Base-by-base conservation (phyloP, 225 moss, liverwort and hornwort genomes). In the Neckera pumila region DNA sequence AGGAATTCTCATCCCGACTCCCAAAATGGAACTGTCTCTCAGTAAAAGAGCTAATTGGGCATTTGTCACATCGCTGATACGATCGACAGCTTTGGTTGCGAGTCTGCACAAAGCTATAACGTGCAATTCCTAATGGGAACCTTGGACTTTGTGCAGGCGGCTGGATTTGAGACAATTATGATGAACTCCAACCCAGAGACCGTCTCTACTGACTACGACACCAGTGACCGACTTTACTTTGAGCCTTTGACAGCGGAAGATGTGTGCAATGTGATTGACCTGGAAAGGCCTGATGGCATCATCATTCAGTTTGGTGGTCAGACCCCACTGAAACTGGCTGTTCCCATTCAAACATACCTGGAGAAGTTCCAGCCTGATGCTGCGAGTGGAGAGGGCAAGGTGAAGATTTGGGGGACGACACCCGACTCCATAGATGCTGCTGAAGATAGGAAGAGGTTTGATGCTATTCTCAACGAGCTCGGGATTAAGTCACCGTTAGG, bases 161-260 rank as follows among this genome's bases (percentile, higher is more conserved):
- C 95, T 84, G 98, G 98, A 85, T 99, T 87, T 90, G 98, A 99
- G 91, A 99, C 98, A 34, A 99, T 99, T 47, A 97, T 99, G 97
- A 96, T 99, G 98, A 98, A 98, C 66, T 98, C 98, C 58, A 98
- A 98, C 77, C 98, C 98, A 31, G 98, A 98, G 91, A 98, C 98
- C 36, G 98, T 98, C 61, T 98, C 98, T 30, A 98, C 98, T 26
- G 98, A 98, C 83, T 98, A 98, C 69, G 98, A 97, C 87, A 98
- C 98, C 4, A 97, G 97, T 84, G 97, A 96, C 89, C 95, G 98
- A 30, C 92, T 97, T 81, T 98, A 98, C 89, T 98, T 97, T 87
- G 98, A 98, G 87, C 98, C 97, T 42, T 90, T 97, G 58, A 98
- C 98, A 73, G 95, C 96, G 12, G 98, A 98, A 87, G 98, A 98